Base-by-base conservation (phyloP, 2,329 filamentous ascomycete genomes). In the Hymenoscyphus salicellus region DNA sequence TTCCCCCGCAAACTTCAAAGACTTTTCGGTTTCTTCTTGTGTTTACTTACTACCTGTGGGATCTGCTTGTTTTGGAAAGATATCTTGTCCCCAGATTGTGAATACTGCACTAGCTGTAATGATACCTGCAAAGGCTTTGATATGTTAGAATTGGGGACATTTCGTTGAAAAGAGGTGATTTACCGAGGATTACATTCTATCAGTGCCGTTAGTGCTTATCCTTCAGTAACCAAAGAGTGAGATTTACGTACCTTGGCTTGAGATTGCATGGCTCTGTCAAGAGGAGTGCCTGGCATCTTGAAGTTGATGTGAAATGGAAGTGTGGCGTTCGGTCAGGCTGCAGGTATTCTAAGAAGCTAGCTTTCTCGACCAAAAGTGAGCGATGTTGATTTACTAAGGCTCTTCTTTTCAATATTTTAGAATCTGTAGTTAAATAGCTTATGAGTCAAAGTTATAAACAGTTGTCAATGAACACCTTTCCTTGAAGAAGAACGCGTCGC, bases 61-160 rank as follows among this genome's bases (percentile, higher is more conserved):
- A 75, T 97, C 93, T 58, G 81, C 66, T 69, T 87, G 81, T 3
- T 84, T 77, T 0, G 93, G 93, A 73, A 97, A 96, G 73, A 97
- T 84, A 68, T 94, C 92, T 61, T 71, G 71, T 63, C 92, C 92
- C 88, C 90, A 96, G 72, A 97, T 94, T 20, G 86, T 85, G 89
- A 90, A 97, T 52, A 86, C 87, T 17, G 92, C 90, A 1, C 90
- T 92, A 1, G 90, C 92, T 6, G 91, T 90, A 16, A 97, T 85
- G 61, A 96, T 83, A 10, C 90, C 91, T 4, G 90, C 88, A 75
- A 97, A 97, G 20, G 88, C 91, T 88, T 68, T 60, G 71, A 62
- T 38, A 10, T 20, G 49, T 33, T 41, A 17, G 11, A 60, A 4
- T 16, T 14, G 10, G 36, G 5, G 2, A 41, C 23, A 10, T 43